Evolutionary conservation across 2,329 filamentous ascomycete genomes (phyloP), one percentile per base, ranked within the genome.

Genomic region (Nemania abortiva): DNA sequence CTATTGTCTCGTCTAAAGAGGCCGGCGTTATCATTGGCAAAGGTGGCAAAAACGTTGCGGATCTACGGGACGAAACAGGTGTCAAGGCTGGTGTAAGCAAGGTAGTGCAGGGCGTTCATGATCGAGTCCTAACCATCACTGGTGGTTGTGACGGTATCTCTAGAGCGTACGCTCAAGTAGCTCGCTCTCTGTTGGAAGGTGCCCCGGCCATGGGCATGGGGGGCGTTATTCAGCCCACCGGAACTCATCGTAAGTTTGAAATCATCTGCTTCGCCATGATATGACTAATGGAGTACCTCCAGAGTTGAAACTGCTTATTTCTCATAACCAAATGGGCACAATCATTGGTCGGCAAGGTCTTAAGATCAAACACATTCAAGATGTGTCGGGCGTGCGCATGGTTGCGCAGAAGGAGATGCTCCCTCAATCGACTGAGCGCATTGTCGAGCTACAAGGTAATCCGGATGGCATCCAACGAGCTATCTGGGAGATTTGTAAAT

Each of bases 381-480:
- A 99, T 81, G 91, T 90, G 34, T 98, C 96, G 5, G 95, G 95
- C 73, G 96, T 98, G 68, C 95, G 96, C 79, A 99, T 99, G 96
- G 95, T 99, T 57, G 96, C 96, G 49, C 96, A 99, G 83, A 99
- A 99, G 84, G 96, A 99, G 79, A 99, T 99, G 96, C 90, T 99
- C 7, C 96, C 96, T 42, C 96, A 99, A 82, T 99, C 96, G 6
- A 99, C 96, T 39, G 96, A 99, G 85, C 92, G 96, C 73, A 95
- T 99, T 76, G 96, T 99, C 73, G 96, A 99, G 80, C 92, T 99
- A 54, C 95, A 98, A 81, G 96, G 96, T 75, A 95, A 92, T 20
- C 95, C 96, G 18, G 94, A 97, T 64, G 95, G 95, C 69, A 97
- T 99, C 76, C 94, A 98, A 83, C 94, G 95, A 80, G 95, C 96